Base-by-base conservation (phyloP, 495 filamentous ascomycete genomes). In the Aspergillus cristatus region DNA sequence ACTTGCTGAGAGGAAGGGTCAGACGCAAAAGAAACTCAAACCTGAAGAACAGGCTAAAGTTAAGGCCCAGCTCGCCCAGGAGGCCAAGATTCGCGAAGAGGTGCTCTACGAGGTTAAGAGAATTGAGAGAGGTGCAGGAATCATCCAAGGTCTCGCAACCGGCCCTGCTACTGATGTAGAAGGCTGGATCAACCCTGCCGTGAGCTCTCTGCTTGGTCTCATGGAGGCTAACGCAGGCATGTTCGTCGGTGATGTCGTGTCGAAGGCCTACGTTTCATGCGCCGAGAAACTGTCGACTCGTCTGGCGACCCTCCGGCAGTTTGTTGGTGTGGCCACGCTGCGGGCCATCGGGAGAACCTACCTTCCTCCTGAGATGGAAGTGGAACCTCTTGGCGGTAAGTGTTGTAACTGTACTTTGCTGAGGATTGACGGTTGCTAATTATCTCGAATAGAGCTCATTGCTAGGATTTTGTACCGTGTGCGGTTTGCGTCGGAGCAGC, bases 391-490 rank as follows among this genome's bases (percentile, higher is more conserved):
- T 33, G 85, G 84, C 41, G 57, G 65, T 68, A 51, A 24, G 44
- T 52, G 20, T 32, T 7, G 34, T 0, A 0, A 1, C 26, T 13
- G 11, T 32, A 20, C 10, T 28, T 14, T 30, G 7, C 11, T 0
- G n/a, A 7, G 20, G n/a, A 15, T 24, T 24, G 20, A 8, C 20
- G 29, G 28, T 24, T 14, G 26, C 39, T 46, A 32, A 54, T 20
- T 24, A 24, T 26, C 28, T 14, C 17, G 18, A 22, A 22, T 38
- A 65, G 82, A 91, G 33, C 76, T 95, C 3, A 72, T 93, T 10
- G 96, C 90, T 13, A 76, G 91, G 57, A 76, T 97, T 6, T 68
- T 98, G 11, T 96, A 96, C 57, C 81, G 89, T 22, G 60, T 98
- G 32, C 82, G 88, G 14, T 93, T 95, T 53, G 72, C 86, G 37